Evolutionary conservation across 2,329 filamentous ascomycete genomes (phyloP).

Genomic region (Ascochyta pisi): DNA sequence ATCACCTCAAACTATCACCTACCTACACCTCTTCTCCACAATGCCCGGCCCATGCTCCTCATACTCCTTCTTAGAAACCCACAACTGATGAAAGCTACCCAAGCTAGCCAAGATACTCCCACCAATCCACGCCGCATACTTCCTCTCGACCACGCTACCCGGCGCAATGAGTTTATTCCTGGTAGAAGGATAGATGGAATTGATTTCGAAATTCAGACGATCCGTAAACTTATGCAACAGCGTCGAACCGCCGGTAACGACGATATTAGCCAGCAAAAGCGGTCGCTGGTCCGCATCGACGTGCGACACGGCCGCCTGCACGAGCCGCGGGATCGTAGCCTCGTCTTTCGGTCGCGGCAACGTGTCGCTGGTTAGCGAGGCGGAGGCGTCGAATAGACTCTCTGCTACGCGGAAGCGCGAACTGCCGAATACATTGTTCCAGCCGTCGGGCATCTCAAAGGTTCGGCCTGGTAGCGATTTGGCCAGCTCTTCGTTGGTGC

Average conservation of each 20-base stretch:
- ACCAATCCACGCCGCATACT: constrained; percentile 94
- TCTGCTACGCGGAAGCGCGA: constrained; percentile 88
- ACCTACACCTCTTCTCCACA: constrained; percentile 97
- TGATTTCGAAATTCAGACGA: constrained; percentile 83
- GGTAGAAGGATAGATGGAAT: constrained; percentile 79
- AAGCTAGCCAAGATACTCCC: constrained; percentile 94
- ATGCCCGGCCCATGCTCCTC: constrained; percentile 91
- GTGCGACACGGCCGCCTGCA: constrained; percentile 76
- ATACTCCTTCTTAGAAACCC: constrained; percentile 97
- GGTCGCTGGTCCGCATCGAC: constrained; percentile 90
- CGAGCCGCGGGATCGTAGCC: constrained; percentile 83
- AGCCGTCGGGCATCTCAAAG: constrained; percentile 97
- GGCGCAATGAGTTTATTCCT: constrained; percentile 89
- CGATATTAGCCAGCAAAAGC: constrained; percentile 84
- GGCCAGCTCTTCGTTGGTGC: constrained; percentile 75
- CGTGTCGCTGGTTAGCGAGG: constrained; percentile 65
- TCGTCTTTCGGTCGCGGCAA: constrained; percentile 66
- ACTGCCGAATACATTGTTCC: constrained; percentile 91
- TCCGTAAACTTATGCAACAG: constrained; percentile 92
- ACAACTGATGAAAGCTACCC: constrained; percentile 99
- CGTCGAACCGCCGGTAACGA: constrained; percentile 88
- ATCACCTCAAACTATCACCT: background rate
- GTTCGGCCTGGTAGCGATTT: constrained; percentile 78
- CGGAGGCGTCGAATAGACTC: constrained; percentile 87
- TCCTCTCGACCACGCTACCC: constrained; percentile 83